These are phyloP conservation scores for Salix arbutifolia DNA, from an alignment of 345 rosid species.

Conservation along the genomic window DNA sequence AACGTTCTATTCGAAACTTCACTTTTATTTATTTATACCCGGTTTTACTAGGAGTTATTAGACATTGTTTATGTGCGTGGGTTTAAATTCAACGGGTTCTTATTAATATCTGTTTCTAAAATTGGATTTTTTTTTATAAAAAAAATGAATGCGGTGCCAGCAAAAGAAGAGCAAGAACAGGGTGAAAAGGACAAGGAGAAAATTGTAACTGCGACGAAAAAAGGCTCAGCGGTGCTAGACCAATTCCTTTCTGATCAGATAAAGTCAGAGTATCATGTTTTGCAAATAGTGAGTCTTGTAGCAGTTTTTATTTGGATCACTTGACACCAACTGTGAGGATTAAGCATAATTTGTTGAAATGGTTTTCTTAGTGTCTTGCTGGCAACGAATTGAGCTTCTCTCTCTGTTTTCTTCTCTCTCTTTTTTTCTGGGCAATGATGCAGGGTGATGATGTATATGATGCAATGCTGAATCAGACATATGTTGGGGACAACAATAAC, in stretches of 20 bases:
- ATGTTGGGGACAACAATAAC: constrained; percentile 69
- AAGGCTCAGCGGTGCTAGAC: constrained; percentile 81
- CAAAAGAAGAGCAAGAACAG: constrained; percentile 33
- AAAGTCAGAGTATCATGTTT: constrained; percentile 69
- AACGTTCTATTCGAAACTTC: constrained; percentile 16
- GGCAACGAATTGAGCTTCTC: background rate
- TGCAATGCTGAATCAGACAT: constrained; percentile 83
- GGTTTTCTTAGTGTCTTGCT: background rate
- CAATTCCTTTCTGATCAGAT: constrained; percentile 71
- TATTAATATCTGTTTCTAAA: too few species aligned
- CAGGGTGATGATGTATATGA: constrained; percentile 78
- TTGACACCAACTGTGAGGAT: background rate
- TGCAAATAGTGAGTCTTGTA: constrained; percentile 42
- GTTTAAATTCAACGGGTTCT: too few species aligned
- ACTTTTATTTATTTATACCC: too few species aligned
- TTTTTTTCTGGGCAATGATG: constrained; percentile 13
- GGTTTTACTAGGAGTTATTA: background rate
- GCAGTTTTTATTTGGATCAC: background rate
- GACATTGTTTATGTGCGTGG: background rate
- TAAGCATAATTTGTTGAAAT: background rate
- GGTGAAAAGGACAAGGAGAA: constrained; percentile 40
- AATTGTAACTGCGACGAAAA: constrained; percentile 61
- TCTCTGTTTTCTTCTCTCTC: background rate
- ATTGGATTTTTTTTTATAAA: too few species aligned
- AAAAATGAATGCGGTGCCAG: constrained; percentile 8